Evolutionary conservation across 768 basidiomycete species (phyloP).

Genomic region (Piloderma croceum): DNA sequence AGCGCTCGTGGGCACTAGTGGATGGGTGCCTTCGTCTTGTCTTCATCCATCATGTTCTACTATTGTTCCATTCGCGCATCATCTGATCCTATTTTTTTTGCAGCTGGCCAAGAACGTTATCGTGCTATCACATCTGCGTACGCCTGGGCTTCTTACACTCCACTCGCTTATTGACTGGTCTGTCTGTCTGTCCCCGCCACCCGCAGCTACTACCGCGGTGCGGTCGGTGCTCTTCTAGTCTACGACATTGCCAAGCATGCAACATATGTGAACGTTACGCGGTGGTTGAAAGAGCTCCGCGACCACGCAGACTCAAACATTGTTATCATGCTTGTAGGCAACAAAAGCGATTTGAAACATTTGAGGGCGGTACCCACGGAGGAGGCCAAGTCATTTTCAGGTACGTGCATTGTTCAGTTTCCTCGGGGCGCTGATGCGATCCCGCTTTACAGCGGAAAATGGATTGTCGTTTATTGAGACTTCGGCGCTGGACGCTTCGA

Average conservation of each 20-base stretch:
- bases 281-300: constrained; percentile 96
- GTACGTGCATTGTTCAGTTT: constrained; percentile 39
- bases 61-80: constrained; percentile 1
- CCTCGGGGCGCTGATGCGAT: neutral
- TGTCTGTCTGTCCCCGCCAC: constrained; percentile 3
- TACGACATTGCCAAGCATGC: constrained; percentile 94
- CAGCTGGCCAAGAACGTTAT: constrained; percentile 96
- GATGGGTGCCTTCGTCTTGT: no score
- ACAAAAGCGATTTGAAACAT: constrained; percentile 99
- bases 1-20: neutral
- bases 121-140: constrained; percentile 96
- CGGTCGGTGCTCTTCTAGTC: constrained; percentile 86
- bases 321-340: constrained; percentile 93
- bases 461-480: constrained; percentile 96
- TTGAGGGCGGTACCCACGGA: constrained; percentile 94
- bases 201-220: constrained; percentile 91
- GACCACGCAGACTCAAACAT: constrained; percentile 94
- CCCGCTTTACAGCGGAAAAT: constrained; percentile 63
- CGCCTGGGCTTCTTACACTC: constrained; percentile 25
- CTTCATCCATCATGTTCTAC: no score
- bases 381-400: constrained; percentile 87
- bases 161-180: neutral
- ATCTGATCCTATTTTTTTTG: constrained; percentile 9
- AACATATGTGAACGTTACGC: constrained; percentile 88
- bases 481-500: constrained; percentile 98